Evolutionary conservation across 805 yeast species (phyloP).

Genomic region (Starmerella bacillaris): DNA sequence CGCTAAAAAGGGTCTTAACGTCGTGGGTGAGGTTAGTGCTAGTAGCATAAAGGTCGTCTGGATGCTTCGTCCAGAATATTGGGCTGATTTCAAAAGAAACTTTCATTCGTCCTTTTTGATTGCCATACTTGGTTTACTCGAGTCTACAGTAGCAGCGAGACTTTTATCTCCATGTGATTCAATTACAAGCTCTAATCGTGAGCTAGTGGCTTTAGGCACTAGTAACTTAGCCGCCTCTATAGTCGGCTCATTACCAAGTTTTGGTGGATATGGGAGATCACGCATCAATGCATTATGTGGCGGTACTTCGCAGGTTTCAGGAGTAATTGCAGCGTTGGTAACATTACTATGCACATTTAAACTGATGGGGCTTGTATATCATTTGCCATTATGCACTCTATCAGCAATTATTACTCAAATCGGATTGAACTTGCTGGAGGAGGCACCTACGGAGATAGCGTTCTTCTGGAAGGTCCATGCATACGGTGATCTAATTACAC

Average conservation of each 20-base stretch:
- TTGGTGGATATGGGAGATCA: constrained; percentile 92
- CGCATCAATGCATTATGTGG: constrained; percentile 77
- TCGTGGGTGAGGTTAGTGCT: constrained; percentile 50
- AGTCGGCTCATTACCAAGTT: constrained; percentile 57
- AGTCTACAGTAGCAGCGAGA: constrained; percentile 83
- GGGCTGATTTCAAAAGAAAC: constrained; percentile 34
- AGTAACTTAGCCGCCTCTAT: constrained; percentile 46
- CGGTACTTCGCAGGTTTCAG: constrained; percentile 71
- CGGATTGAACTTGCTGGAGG: constrained; percentile 61
- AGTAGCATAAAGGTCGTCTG: constrained; percentile 33
- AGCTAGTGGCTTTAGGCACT: constrained; percentile 72
- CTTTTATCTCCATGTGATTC: constrained; percentile 37
- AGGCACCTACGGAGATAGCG: constrained; percentile 57
- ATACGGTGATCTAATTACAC: constrained; percentile 54
- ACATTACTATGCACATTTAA: constrained; percentile 48
- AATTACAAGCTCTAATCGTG: constrained; percentile 54
- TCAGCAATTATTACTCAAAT: constrained; percentile 66
- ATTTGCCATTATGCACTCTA: constrained; percentile 60
- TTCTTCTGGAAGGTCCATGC: constrained; percentile 65
- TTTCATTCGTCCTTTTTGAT: constrained; percentile 57
- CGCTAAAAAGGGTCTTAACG: constrained; percentile 33
- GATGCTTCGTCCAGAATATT: constrained; percentile 35
- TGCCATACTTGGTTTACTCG: constrained; percentile 80
- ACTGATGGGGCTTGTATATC: constrained; percentile 45
- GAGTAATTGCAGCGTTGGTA: constrained; percentile 59